These are phyloP conservation scores for Suillus lakei DNA, from an alignment of 768 basidiomycete genomes.

Conservation along the genomic window DNA sequence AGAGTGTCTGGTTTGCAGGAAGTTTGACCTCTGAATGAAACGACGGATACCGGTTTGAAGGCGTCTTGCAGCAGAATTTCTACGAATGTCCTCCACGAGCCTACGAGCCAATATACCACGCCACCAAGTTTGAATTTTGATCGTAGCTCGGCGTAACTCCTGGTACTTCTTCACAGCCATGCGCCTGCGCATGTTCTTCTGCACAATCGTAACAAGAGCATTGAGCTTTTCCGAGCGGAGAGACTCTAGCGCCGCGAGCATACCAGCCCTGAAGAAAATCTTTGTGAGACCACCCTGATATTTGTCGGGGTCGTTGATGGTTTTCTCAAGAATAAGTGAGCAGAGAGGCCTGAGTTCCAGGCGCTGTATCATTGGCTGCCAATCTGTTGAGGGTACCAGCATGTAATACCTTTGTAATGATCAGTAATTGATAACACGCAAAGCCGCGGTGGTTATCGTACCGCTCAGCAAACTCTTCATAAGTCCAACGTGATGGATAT, in stretches of 20 bases:
- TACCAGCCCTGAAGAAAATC: constrained; percentile 99
- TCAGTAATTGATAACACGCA: constrained; percentile 20
- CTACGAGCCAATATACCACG: constrained; percentile 80
- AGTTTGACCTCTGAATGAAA: constrained; percentile 74
- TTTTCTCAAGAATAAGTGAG: constrained; percentile 79
- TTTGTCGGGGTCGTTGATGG: constrained; percentile 93
- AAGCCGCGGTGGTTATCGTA: constrained; percentile 39
- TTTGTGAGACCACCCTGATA: constrained; percentile 97
- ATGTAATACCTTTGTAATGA: constrained; percentile 82
- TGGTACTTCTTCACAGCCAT: constrained; percentile 85
- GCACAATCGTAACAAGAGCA: constrained; percentile 90
- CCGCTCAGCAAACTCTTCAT: constrained; percentile 98
- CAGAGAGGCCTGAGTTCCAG: constrained; percentile 84
- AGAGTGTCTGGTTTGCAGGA: constrained; percentile 62
- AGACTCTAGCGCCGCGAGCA: constrained; percentile 95
- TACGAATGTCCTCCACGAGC: constrained; percentile 71
- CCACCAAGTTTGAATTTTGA: constrained; percentile 95
- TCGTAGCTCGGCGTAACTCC: constrained; percentile 69
- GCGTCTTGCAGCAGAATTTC: constrained; percentile 73
- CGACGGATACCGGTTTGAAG: constrained; percentile 77
- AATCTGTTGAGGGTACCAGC: constrained; percentile 86
- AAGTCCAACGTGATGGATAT: constrained; percentile 97
- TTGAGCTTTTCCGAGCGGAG: constrained; percentile 88
- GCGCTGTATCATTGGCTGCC: constrained; percentile 85
- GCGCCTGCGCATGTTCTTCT: constrained; percentile 93